Evolutionary conservation across 2,329 filamentous ascomycete species (phyloP), one percentile per base, ranked within the genome.

Genomic region (Fusarium cicatricum): DNA sequence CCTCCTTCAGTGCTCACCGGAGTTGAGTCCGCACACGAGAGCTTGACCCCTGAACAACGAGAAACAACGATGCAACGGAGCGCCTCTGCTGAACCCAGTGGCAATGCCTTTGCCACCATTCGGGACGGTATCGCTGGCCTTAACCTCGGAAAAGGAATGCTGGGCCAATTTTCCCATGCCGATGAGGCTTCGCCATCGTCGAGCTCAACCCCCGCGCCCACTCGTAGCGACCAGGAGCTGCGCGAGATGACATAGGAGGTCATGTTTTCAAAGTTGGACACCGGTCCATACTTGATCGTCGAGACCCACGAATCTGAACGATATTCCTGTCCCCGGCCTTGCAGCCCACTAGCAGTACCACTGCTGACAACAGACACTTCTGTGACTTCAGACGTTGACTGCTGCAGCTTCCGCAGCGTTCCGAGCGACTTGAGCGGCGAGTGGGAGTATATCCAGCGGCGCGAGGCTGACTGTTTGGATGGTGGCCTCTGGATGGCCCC

Each of bases 1-100:
- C 79, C 75, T 58, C 78, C 80, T 31, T 86, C 85, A 2, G 84
- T 89, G 4, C 73, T 90, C 15, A 75, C 82, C 1, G 82, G 81
- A 0, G 79, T 89, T 4, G 86, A 90, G 69, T 84, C 81, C 2
- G 80, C 83, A 1, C 79, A 87, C 51, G 77, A 81, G 37, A 77
- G 79, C 5, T 68, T 84, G 16, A 84, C 80, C 2, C 78, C 79
- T 0, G 72, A 72, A 4, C 53, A 64, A 11, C 67, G 70, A 4
- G 68, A 75, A n/a, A 65, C 74, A 3, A 62, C 75, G 17, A 67
- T 82, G 3, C 74, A 76, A 33, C 76, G 78, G 15, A 82, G 78
- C 57, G 72, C 74, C 2, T 82, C 79, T 28, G 75, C 80, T 4
- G 78, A 82, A 28, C 60, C 55, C 36, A 75, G 71, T 6, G 52